Evolutionary conservation across 345 rosid species (phyloP), one percentile per base, ranked within the genome.

Genomic region (Atalantia buxifolia): DNA sequence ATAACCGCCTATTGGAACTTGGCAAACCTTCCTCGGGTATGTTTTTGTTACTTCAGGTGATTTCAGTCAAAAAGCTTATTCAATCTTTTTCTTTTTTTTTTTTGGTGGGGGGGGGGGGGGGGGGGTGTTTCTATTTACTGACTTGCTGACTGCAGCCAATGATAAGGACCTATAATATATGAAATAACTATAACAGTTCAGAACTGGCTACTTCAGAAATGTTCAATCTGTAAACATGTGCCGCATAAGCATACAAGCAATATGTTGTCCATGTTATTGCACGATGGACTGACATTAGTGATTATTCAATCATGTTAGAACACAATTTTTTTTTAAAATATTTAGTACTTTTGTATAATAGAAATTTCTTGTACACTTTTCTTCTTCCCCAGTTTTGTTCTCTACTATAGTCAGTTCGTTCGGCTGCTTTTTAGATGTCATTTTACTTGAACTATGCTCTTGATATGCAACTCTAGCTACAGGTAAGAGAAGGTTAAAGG

Each of bases 401-500:
- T 28, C 38, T 63, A 0, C 7, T 53, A 1, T 18, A 18, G 7
- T 73, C 36, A 18, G 36, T 62, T 27, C 19, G 27, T 74, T 62
- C 4, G 12, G 13, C 57, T 62, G n/a, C 56, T 62, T 40, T 36
- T 35, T 25, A 28, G 45, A 40, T 40, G 35, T 12, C 53, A n/a
- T 38, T 35, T 50, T 66, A 25, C 35, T 5, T 55, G 16, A 66
- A 36, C 38, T 18, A 33, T 31, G 30, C 42, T 18, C n/a, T 55
- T 74, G 73, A 66, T 61, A 22, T 65, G 19, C 31, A 72, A 42
- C 67, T 56, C 69, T 69, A 59, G 77, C 71, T 73, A 61, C 85
- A 94, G 98, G 92, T 79, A 96, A 90, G 79, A 84, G 89, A 80
- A 92, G 91, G 85, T 79, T 96, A 83, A 96, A 83, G 81, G 92